Evolutionary conservation across 306 rosid species (phyloP).

Genomic region (Luffa acutangula): DNA sequence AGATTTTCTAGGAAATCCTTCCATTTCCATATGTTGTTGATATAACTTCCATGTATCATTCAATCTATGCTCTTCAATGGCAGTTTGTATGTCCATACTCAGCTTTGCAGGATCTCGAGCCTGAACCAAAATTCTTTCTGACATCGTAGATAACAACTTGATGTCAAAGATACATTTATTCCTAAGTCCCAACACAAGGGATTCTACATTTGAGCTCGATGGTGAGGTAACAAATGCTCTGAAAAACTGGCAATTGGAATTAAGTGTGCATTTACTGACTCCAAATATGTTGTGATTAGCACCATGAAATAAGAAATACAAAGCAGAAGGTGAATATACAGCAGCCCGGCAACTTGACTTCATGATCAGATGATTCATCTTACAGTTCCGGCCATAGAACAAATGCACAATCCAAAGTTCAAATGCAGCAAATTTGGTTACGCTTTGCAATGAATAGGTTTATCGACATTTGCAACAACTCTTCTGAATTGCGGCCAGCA

Average conservation of each 20-base stretch:
- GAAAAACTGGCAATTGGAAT: conserved; percentile 12
- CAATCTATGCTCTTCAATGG: conserved; percentile 36
- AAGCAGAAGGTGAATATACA: conserved; percentile 5
- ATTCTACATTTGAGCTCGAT: conserved; percentile 15
- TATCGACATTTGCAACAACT: neutral
- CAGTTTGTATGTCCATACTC: conserved; percentile 44
- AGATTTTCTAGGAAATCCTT: conserved; percentile 76
- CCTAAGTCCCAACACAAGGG: conserved; percentile 12
- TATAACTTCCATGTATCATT: conserved; percentile 62
- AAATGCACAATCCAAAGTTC: neutral
- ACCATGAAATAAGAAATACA: conserved; percentile 16
- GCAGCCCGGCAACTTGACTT: conserved; percentile 4
- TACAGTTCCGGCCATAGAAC: neutral
- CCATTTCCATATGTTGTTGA: conserved; percentile 64
- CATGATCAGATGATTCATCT: neutral
- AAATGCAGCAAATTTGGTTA: neutral
- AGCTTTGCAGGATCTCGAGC: conserved; percentile 66
- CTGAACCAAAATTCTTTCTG: conserved; percentile 54
- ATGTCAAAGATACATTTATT: conserved; percentile 11
- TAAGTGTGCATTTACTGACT: conserved; percentile 7
- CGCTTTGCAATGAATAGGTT: neutral
- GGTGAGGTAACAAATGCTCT: conserved; percentile 22
- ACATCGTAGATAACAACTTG: conserved; percentile 28
- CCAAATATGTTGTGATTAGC: conserved; percentile 13
- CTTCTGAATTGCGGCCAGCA: neutral